Conservation (phyloP, 2,329 filamentous ascomycete genomes). For the Pyrenophora tritici-repentis region DNA sequence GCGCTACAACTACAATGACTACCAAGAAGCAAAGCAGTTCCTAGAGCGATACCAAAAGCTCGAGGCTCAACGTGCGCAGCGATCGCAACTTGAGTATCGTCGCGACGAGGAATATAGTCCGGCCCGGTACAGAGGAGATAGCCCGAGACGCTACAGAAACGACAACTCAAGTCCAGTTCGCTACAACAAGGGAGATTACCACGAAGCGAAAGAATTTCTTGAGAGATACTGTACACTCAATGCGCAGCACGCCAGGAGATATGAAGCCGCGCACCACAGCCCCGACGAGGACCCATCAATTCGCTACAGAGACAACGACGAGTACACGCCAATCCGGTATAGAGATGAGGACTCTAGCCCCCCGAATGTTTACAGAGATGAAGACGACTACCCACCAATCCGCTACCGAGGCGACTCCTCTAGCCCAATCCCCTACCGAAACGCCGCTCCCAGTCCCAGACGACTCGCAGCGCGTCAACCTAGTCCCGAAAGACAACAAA, state of each 20-base stretch:
- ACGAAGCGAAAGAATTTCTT: neutral
- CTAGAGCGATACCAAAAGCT: slow-evolving; percentile 5
- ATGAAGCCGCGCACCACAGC: neutral
- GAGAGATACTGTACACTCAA: neutral
- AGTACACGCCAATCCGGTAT: no score
- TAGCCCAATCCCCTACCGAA: neutral
- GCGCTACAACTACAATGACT: neutral
- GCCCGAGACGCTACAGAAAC: no score
- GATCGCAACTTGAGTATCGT: neutral
- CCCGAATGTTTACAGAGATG: no score
- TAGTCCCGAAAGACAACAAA: no score
- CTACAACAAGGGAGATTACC: no score
- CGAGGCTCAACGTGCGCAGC: neutral
- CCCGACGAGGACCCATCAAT: neutral
- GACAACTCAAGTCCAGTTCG: no score
- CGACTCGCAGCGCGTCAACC: no score
- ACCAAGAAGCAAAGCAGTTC: neutral
- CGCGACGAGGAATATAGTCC: neutral
- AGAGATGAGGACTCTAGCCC: no score
- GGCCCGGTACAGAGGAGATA: no score
- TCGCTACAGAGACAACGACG: no score
- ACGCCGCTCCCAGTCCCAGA: no score
- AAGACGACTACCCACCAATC: no score
- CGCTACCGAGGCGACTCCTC: neutral
- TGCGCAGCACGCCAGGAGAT: neutral